phyloP scores from a whole-genome alignment of 768 basidiomycete genomes.

The Leucosporidium scottii region DNA sequence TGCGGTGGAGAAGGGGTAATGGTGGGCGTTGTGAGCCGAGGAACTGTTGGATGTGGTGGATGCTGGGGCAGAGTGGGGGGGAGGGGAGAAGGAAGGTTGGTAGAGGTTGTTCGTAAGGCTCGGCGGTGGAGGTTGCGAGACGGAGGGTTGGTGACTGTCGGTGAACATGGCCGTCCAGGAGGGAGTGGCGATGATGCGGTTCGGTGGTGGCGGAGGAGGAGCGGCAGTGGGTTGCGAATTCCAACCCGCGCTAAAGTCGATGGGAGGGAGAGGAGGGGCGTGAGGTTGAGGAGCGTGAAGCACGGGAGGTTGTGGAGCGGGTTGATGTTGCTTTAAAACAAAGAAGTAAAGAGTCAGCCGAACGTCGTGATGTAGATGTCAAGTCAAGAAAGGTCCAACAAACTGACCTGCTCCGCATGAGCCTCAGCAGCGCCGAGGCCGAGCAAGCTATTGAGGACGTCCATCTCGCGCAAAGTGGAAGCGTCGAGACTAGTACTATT shows the following conservation, averaged over 20 bases:
- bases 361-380: slow-evolving; percentile 1
- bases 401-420: not conserved
- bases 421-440: not conserved
- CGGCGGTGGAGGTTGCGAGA: no score
- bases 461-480: not conserved
- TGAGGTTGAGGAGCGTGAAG: slow-evolving; percentile 14
- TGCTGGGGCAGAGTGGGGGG: not conserved
- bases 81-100: not conserved
- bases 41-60: not conserved
- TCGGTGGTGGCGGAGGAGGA: not conserved
- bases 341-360: no score
- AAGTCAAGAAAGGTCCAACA: not conserved
- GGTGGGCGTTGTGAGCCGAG: not conserved
- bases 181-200: slow-evolving; percentile 24
- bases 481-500: not conserved
- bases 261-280: not conserved
- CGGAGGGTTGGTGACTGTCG: not conserved
- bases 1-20: not conserved
- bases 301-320: slow-evolving; percentile 1
- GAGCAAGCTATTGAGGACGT: not conserved
- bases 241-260: not conserved
- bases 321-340: not conserved
- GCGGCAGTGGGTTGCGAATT: no score
- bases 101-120: no score
- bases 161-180: slow-evolving; percentile 23